Evolutionary conservation across 768 basidiomycete genomes (phyloP), one percentile per base, ranked within the genome.

Genomic region (Podaxis carcinomalis): DNA sequence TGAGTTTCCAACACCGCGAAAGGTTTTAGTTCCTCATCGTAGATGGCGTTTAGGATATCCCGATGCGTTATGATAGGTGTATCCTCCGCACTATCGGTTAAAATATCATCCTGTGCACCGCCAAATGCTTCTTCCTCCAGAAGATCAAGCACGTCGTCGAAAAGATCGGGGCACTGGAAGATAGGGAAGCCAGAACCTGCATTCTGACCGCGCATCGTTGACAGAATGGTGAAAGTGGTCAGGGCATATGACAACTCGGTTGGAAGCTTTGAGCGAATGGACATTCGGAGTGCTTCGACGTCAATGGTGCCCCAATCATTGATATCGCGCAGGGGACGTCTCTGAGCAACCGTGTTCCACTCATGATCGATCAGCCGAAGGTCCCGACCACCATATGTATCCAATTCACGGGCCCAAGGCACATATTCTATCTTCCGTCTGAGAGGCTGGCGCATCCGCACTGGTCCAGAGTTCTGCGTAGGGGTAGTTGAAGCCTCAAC

Each of bases 281-380:
- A 91, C 89, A 99, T 88, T n/a, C 87, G 88, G 53, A 99, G 80
- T n/a, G 87, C 87, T 68, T 97, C 95, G 61, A 98, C 87, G 67
- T 98, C 95, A 53, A 96, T 84, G 6, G 79, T 81, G 21, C 93
- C 94, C 86, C 95, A 93, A 56, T 95, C 93, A 69, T 88, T 86
- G 64, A 92, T 81, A 54, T 88, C 84, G 60, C 90, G 82, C 67
- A 89, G 71, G 5, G 83, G 79, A 47, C 89, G 83, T 56, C 81
- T 77, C 50, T 82, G 77, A n/a, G 77, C 71, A 16, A 79, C 68
- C 36, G 76, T 80, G 32, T 72, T 67, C 57, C 83, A 78, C 66
- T 93, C 92, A 11, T 79, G 75, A 55, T 90, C 84, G 58, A 96
- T 74, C 10, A 75, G 65, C 51, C 85, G 80, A 36, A 94, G 69